Evolutionary conservation across 768 basidiomycete species (phyloP), one percentile per base, ranked within the genome.

Genomic region (Leccinellum luteum): DNA sequence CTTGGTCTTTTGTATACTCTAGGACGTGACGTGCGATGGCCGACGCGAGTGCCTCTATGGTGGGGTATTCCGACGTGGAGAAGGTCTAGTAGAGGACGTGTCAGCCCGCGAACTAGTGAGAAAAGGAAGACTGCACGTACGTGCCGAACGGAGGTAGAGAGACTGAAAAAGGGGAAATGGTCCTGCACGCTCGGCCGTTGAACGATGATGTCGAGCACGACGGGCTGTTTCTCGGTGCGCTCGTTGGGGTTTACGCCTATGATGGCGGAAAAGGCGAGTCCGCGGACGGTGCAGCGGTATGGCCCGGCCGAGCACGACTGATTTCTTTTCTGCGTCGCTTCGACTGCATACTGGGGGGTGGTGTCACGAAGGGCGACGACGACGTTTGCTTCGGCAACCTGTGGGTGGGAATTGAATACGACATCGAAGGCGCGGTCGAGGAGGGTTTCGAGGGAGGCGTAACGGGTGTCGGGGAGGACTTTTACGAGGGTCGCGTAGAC

Each of bases 211-310:
- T 85, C 79, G 56, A 84, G 66, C 17, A 78, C 71, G 15, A 92
- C 78, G 30, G 79, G 67, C 66, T 94, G 92, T 62, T 79, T 79
- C 64, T 85, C 81, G 30, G 73, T 62, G 31, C 90, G 78, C 69
- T 94, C 92, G 57, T 78, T 79, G 6, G 79, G 75, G 60, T 89
- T 82, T 38, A 93, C 73, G 3, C 92, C 91, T 23, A 94, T 75
- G 51, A 92, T 79, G 14, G 80, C 75, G 7, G 75, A 73, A 35
- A 84, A 81, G 4, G 73, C 64, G 9, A 94, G 70, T 48, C 77
- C 76, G 14, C 71, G 60, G 34, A 79, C 57, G 21, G 12, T 27
- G 50, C 55, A 69, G 54, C 56, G 69, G 68, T 10, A 59, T 48
- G 32, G 73, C 50, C 23, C 69, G 21, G 54, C 64, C 25, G 23